A percentile compares a stretch with the other conserved stretches of the same genome.
These are phyloP conservation scores for Coemansia pectinata DNA, from an alignment of 192 early-diverging fungal genomes.

Conservation along the genomic window DNA sequence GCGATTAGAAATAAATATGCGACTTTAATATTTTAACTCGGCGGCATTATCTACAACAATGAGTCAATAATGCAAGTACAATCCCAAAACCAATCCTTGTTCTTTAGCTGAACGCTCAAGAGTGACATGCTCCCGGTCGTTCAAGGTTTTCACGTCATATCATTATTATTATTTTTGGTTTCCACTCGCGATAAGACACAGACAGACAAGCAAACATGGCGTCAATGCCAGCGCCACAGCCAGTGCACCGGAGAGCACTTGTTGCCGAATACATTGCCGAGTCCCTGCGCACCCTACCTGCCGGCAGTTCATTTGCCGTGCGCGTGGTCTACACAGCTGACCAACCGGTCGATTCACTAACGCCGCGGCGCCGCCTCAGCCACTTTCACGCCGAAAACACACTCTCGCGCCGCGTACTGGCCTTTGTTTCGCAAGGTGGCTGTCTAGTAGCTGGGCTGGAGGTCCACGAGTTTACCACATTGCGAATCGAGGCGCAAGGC, in stretches of 20 bases:
- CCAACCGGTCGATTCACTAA: slow-evolving; percentile 38
- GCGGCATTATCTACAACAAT: not conserved
- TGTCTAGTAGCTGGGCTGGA: slow-evolving; percentile 44
- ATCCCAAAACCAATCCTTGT: not conserved
- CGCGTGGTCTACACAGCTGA: slow-evolving; percentile 42
- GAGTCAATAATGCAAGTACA: not conserved
- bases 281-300: slow-evolving; percentile 28
- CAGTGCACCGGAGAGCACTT: not conserved
- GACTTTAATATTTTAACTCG: not conserved
- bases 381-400: slow-evolving; percentile 33
- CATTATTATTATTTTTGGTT: not conserved
- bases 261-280: slow-evolving; percentile 29
- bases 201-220: not conserved
- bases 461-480: slow-evolving; percentile 39
- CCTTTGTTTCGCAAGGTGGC: slow-evolving; percentile 29
- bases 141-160: no score
- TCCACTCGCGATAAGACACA: not conserved
- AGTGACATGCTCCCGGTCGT: not conserved
- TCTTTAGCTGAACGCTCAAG: not conserved
- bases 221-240: not conserved
- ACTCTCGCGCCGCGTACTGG: slow-evolving; percentile 37
- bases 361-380: slow-evolving; percentile 25
- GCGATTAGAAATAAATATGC: not conserved
- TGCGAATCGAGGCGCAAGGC: slow-evolving; percentile 14
- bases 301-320: slow-evolving; percentile 21